phyloP scores from a whole-genome alignment of 2,329 filamentous ascomycete species.

The Hypoxylon sp. region DNA sequence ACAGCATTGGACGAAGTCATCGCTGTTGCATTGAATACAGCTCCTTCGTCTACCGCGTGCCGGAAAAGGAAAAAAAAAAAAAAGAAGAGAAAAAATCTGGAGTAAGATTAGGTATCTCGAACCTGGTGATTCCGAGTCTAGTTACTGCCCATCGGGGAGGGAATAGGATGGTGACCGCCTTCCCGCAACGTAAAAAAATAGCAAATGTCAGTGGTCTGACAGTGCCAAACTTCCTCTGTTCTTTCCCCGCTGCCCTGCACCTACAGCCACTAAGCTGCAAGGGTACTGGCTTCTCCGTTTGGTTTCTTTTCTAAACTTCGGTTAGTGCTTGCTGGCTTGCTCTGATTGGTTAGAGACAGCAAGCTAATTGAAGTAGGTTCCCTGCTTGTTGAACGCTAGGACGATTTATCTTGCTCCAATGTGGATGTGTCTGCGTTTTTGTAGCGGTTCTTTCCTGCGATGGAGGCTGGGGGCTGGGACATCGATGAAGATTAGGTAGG shows the following conservation, averaged over 20 bases:
- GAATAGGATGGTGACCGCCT: constrained; percentile 36
- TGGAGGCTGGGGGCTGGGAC: no score
- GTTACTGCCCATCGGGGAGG: constrained; percentile 37
- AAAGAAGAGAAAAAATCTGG: no score
- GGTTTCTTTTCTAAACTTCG: no score
- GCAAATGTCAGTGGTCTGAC: constrained; percentile 26
- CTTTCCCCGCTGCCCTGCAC: constrained; percentile 22
- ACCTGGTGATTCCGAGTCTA: no score
- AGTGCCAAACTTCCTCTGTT: constrained; percentile 22
- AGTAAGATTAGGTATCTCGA: no score
- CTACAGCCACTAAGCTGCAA: constrained; percentile 23
- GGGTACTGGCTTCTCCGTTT: constrained; percentile 6
- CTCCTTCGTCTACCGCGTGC: constrained; percentile 60
- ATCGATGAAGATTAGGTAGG: no score
- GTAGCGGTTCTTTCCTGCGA: no score
- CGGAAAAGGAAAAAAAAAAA: no score
- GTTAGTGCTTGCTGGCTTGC: constrained; percentile 24
- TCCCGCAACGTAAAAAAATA: constrained; percentile 30
- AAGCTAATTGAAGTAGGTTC: constrained; percentile 13
- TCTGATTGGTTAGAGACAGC: constrained; percentile 16
- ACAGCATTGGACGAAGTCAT: constrained; percentile 67
- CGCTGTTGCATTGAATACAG: constrained; percentile 61
- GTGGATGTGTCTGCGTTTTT: no score
- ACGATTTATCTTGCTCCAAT: no score
- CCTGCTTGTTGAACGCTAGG: constrained; percentile 19